Base-by-base conservation (phyloP, 106 monocot species). In the Posidonia australis region DNA sequence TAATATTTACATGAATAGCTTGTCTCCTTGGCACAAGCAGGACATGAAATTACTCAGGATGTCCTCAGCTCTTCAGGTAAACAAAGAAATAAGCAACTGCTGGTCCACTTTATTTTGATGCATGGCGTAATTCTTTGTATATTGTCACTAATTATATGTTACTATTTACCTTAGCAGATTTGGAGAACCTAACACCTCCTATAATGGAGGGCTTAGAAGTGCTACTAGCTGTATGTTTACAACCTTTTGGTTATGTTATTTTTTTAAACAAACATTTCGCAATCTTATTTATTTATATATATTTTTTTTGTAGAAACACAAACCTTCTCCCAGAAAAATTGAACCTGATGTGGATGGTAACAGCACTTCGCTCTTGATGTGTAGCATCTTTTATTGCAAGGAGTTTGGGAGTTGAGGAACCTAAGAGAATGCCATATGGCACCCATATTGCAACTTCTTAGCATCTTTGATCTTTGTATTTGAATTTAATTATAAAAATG, bases 181-280 rank as follows among this genome's bases (percentile, higher is more conserved):
- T 89, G 81, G 67, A 78, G 62, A 81, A 74, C 51, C 31, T 86
- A 59, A 48, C 64, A 43, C 83, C 67, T 60, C 93, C 93, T 44
- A 52, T 54, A 13, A 89, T 93, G 93, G 86, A 89, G 76, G 93
- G 93, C 21, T 81, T 94, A 74, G 89, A 89, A 69, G 79, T 62
- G 53, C 71, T 79, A 65, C 36, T 94, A 68, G 69, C 76, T 54
- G 93, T 89, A 86, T 9, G 81, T 80, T 44, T 47, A 66, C n/a
- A 70, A 45, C 18, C 1, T 45, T 60, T 49, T 45, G 21, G 22
- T 49, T 63, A 72, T 60, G 16, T 20, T 44, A 67, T 24, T 43
- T 36, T n/a, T n/a, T 30, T 71, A 28, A 25, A 17, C 1, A 44
- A 10, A 64, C 52, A 22, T 44, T 31, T 19, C 6, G 9, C 44